These are phyloP conservation scores for Chalara sp. DNA, from an alignment of 2,329 filamentous ascomycete genomes.

Conservation along the genomic window DNA sequence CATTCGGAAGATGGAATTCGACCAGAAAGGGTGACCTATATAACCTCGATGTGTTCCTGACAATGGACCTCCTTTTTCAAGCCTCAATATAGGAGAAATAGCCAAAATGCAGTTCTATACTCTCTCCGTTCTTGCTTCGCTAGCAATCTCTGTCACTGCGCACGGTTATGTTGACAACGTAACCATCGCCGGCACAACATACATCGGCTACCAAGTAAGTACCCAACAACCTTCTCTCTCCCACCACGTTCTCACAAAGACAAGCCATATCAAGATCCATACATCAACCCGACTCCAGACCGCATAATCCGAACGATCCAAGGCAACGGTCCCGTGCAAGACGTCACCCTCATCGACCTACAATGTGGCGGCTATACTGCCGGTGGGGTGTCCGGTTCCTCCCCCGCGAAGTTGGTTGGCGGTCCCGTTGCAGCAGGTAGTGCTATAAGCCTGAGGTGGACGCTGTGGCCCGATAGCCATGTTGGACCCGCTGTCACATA, in stretches of 20 bases:
- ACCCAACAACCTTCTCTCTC: not conserved
- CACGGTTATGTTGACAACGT: constrained; percentile 2
- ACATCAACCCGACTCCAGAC: constrained; percentile 32
- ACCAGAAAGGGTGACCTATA: too few species aligned
- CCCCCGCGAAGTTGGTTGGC: constrained; percentile 47
- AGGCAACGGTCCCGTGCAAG: constrained; percentile 51
- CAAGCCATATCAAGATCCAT: constrained; percentile 37
- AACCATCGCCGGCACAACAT: constrained; percentile 17
- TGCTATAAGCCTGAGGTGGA: constrained; percentile 48
- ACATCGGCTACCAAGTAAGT: constrained; percentile 28
- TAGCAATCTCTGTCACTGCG: too few species aligned
- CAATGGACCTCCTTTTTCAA: too few species aligned
- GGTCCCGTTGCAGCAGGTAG: constrained; percentile 47
- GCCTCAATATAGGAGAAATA: too few species aligned
- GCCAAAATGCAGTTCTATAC: too few species aligned
- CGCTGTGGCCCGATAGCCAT: constrained; percentile 37
- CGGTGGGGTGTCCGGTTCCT: constrained; percentile 40
- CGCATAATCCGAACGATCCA: constrained; percentile 51
- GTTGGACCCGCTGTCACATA: constrained; percentile 50
- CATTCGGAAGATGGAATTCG: too few species aligned
- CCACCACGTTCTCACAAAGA: not conserved
- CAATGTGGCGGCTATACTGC: constrained; percentile 49
- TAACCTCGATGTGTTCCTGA: too few species aligned
- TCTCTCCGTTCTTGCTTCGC: too few species aligned
- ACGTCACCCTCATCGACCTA: constrained; percentile 44